Base-by-base conservation (phyloP, 2,329 filamentous ascomycete genomes). In the Exophiala lecanii-corni region DNA sequence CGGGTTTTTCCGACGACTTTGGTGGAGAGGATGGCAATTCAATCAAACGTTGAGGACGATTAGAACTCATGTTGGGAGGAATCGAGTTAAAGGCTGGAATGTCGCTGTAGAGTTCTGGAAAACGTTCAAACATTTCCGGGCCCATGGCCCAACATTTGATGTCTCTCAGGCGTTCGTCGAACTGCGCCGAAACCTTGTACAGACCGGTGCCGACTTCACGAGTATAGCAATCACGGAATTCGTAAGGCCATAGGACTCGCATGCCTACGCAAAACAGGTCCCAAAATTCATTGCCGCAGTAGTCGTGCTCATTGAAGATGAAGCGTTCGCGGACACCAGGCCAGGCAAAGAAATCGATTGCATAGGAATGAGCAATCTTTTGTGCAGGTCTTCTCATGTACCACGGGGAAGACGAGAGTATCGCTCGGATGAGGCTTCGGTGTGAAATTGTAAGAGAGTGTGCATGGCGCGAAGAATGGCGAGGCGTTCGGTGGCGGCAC, bases 281-380 rank as follows among this genome's bases (percentile, higher is more conserved):
- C 51, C 51, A 54, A 40, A 55, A 55, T 5, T 47, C 49, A 28
- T 54, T 54, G 16, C 34, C 43, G 36, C 53, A 55, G 25, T 55
- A 55, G 23, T 51, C 46, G 36, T 55, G 53, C 35, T 54, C 49
- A 31, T 38, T 39, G 40, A 54, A 51, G 34, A 55, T 49, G 26
- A 54, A 55, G 15, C 49, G 51, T 34, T 55, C 51, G 13, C 53
- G 47, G 2, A 55, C n/a, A 15, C 53, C 53, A 10, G 53, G 53
- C 53, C 51, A 55, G 21, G 51, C 47, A 28, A 54, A 53, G 35
- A 43, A 55, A 35, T 55, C 51, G 15, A 51, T 54, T 2, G 51
- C 53, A 26, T 55, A 55, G 3, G 51, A 47, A 39, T 55, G 51
- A 4, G 51, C 48, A 15, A 55, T 47, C 9, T 45, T 37, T 36